Evolutionary conservation across 306 rosid species (phyloP).

Genomic region (Vigna angularis): DNA sequence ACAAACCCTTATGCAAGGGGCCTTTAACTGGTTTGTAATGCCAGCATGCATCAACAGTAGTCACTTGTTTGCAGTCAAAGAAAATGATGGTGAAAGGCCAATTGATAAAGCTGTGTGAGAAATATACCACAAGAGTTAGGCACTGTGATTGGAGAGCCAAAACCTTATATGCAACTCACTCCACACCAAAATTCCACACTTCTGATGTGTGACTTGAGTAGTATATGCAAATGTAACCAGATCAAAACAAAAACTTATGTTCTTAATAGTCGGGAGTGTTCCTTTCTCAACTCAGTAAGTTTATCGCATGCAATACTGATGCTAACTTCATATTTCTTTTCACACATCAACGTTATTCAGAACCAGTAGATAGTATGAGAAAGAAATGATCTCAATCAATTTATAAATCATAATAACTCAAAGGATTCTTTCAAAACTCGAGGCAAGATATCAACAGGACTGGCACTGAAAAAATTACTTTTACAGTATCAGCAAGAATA

Average conservation of each 20-base stretch:
- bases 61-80: not conserved
- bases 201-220: not conserved
- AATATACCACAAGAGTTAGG: not conserved
- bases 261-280: not conserved
- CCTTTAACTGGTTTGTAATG: not conserved
- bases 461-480: constrained; percentile 6
- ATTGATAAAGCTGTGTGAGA: not conserved
- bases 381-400: not conserved
- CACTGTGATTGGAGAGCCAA: not conserved
- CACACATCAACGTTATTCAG: constrained; percentile 8
- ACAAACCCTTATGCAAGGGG: not conserved
- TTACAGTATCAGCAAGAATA: constrained; percentile 18
- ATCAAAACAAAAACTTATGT: not conserved
- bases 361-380: constrained; percentile 1
- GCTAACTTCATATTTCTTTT: constrained; percentile 12
- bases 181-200: not conserved
- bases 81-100: not conserved
- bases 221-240: not conserved
- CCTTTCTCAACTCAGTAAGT: constrained; percentile 4
- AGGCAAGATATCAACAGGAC: constrained; percentile 32
- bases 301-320: constrained; percentile 27
- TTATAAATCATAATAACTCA: constrained; percentile 18
- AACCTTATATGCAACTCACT: not conserved
- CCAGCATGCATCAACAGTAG: not conserved
- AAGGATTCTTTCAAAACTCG: not conserved